A percentile compares a stretch with the other conserved stretches of the same genome.
Conservation (phyloP, 1,139 yeast species). For the Suhomyces bribrorum region DNA sequence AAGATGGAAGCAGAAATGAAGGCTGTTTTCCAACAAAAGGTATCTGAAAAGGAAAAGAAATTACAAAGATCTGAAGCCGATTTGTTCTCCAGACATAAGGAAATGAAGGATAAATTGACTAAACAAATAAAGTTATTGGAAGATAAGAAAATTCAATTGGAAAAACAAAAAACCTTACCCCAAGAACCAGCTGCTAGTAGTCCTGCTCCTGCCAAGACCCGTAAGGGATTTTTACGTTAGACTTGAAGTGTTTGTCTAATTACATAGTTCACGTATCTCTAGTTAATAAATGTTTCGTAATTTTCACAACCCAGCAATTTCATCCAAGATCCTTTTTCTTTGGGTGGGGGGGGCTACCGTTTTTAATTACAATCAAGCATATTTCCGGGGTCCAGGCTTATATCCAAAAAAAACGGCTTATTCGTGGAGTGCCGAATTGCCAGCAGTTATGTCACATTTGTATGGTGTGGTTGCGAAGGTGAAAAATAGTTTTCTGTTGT, state of each 20-base stretch:
- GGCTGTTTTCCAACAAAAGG: conserved; percentile 94
- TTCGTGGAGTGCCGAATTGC: too few relatives aligned
- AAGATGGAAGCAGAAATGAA: conserved; percentile 98
- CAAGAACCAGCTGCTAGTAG: conserved; percentile 36
- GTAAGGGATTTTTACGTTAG: conserved; percentile 64
- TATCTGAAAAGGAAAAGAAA: conserved; percentile 94
- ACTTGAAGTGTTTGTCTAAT: neutral
- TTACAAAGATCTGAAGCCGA: conserved; percentile 97
- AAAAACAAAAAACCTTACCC: conserved; percentile 56
- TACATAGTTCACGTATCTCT: too few relatives aligned
- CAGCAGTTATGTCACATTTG: too few relatives aligned
- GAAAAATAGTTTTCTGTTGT: too few relatives aligned
- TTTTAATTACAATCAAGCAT: too few relatives aligned
- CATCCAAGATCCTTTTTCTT: too few relatives aligned
- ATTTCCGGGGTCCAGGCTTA: too few relatives aligned
- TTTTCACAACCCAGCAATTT: too few relatives aligned
- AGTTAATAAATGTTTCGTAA: neutral
- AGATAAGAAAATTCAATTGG: conserved; percentile 85
- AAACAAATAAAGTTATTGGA: conserved; percentile 88
- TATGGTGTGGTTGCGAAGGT: too few relatives aligned
- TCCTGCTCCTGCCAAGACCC: conserved; percentile 51
- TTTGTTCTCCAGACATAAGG: conserved; percentile 91
- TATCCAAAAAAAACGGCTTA: too few relatives aligned
- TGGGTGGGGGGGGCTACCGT: too few relatives aligned
- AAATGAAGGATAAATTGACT: conserved; percentile 91